A percentile compares a stretch with the other conserved stretches of the same genome.
These are phyloP conservation scores for Bromus sterilis DNA, from an alignment of 176 grass and related monocot species.

Conservation along the genomic window DNA sequence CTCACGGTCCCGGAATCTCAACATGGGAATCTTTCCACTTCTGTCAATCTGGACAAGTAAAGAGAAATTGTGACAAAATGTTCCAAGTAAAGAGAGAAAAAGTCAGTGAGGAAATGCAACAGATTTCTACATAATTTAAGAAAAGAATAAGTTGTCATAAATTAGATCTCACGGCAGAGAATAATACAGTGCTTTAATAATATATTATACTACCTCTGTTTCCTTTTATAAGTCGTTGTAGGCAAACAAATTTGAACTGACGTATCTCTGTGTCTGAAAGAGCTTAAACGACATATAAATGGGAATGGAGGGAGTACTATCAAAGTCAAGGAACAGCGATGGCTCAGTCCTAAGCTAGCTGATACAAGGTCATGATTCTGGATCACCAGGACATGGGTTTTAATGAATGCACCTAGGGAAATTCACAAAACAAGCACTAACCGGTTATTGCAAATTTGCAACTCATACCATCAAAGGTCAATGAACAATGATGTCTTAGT, in stretches of 20 bases:
- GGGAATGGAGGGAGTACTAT: too few species aligned
- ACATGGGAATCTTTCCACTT: conserved; percentile 76
- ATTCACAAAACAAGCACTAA: not conserved
- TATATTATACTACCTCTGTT: not conserved
- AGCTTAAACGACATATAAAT: too few species aligned
- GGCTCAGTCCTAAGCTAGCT: not conserved
- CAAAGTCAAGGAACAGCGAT: not conserved
- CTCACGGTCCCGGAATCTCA: conserved; percentile 80
- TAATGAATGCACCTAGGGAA: not conserved
- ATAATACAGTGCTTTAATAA: not conserved
- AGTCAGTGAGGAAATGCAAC: not conserved
- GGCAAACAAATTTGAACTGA: too few species aligned
- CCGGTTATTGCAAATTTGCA: not conserved
- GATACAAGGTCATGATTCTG: conserved; percentile 12
- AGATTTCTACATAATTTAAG: not conserved
- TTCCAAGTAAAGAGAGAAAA: not conserved
- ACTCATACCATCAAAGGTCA: not conserved
- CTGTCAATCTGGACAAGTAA: conserved; percentile 68
- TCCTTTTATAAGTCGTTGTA: too few species aligned
- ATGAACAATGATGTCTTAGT: not conserved
- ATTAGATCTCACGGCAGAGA: not conserved
- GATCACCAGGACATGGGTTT: not conserved
- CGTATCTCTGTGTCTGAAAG: too few species aligned
- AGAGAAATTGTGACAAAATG: not conserved
- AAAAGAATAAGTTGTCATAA: conserved; percentile 10